Evolutionary conservation across 2,329 filamentous ascomycete species (phyloP), one percentile per base, ranked within the genome.

Genomic region (Neoascochyta sp.): DNA sequence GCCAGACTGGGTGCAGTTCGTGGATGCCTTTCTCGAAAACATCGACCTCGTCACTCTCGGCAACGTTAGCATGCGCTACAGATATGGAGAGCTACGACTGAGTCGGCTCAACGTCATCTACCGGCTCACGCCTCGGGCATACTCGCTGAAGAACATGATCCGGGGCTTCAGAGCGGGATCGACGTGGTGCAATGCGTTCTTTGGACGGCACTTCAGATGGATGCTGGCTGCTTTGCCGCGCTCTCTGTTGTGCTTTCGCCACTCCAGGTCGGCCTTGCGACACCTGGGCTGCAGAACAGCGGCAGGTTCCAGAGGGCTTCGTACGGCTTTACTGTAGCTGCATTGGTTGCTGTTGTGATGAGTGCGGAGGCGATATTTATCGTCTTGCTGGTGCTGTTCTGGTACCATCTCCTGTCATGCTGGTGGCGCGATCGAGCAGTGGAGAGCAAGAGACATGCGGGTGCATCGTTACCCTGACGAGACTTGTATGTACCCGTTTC

Each of bases 71-170:
- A 39, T 42, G 16, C 61, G 67, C 9, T 71, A 67, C 42, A 32
- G 46, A 7, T 70, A 65, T 36, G 66, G 67, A 9, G 67, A 70
- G 42, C 49, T 70, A 20, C 60, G 67, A 3, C 50, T 69, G 3
- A 50, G 52, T 7, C 59, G 68, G 9, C 43, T 71, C 16, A 66
- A 74, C 25, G 9, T 12, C 12, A 39, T 46, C 5, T 38, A 40
- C 24, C 21, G 39, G 8, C 9, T 42, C 9, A 9, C 23, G 12
- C 30, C 36, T 4, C 27, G 32, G 9, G 22, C 31, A 15, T 34
- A 23, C 16, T 37, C 34, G 7, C 6, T 40, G 3, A n/a, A 15
- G 7, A 27, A 33, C 11, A 12, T 47, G 10, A 13, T 45, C 13
- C 18, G 26, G 9, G 41, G 43, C 23, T 47, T 32, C 22, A 12